These are phyloP conservation scores for Synura sp. DNA, from an alignment of 352 stramenopile species.

Conservation along the genomic window DNA sequence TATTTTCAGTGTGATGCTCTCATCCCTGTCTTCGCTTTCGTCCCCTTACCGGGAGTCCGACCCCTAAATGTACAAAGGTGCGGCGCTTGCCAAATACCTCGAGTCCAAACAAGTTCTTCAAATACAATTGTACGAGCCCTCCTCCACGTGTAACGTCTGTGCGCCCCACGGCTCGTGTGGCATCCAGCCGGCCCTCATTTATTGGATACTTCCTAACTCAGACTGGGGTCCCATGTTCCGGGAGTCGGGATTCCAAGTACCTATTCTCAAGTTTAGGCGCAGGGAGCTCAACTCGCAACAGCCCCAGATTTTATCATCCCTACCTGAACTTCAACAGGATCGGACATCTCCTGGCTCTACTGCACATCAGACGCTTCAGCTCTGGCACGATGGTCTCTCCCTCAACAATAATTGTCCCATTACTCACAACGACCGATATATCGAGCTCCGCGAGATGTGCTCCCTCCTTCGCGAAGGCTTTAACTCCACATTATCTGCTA, in stretches of 20 bases:
- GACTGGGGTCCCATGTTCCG: neutral
- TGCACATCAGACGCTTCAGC: constrained; percentile 1
- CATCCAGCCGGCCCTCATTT: neutral
- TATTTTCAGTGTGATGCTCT: neutral
- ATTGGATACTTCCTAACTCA: neutral
- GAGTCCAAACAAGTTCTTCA: neutral
- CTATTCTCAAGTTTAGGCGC: constrained; percentile 2
- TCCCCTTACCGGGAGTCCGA: constrained; percentile 43
- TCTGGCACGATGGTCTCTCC: constrained; percentile 4
- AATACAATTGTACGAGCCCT: neutral
- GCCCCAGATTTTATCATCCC: neutral
- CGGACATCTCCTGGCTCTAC: neutral
- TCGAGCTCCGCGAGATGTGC: neutral
- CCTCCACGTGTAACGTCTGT: neutral
- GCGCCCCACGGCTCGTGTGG: neutral
- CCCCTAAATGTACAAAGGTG: neutral
- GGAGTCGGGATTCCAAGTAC: neutral
- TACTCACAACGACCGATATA: neutral
- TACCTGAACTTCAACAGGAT: neutral
- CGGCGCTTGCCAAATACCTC: neutral
- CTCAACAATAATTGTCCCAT: constrained; percentile 8
- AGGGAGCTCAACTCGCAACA: neutral
- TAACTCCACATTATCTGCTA: neutral
- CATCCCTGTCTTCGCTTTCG: neutral
- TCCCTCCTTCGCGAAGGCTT: constrained; percentile 1